Percentiles rank a stretch among this genome's conserved stretches.
phyloP scores from a whole-genome alignment of 108 stramenopile genomes.

The Nitzschia putrida region DNA sequence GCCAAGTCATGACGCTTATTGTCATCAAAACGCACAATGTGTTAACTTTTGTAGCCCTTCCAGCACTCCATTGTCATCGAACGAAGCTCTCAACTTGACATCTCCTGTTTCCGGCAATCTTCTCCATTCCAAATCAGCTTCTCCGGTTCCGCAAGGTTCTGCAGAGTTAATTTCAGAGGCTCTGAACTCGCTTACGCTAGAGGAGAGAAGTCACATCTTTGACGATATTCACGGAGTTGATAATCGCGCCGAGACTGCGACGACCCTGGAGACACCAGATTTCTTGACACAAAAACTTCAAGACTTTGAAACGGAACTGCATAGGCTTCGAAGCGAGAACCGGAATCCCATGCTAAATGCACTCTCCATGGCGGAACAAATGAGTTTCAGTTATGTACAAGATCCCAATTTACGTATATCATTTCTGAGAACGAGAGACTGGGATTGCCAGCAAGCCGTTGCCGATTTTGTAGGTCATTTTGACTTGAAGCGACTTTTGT shows the following conservation, averaged over 20 bases:
- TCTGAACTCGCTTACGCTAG: background rate
- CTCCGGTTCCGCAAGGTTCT: no score
- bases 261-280: background rate
- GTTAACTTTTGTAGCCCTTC: no score
- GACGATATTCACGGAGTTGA: slow-evolving; percentile 21
- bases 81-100: background rate
- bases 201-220: slow-evolving; percentile 13
- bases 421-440: slow-evolving; percentile 41
- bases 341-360: no score
- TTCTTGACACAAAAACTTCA: background rate
- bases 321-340: background rate
- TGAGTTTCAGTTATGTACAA: slow-evolving; percentile 20
- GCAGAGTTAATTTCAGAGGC: slow-evolving; percentile 3
- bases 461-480: slow-evolving; percentile 31
- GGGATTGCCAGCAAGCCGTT: slow-evolving; percentile 32
- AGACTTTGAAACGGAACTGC: background rate
- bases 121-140: no score
- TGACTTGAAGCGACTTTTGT: slow-evolving; percentile 36
- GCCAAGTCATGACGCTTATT: no score
- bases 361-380: slow-evolving; percentile 7
- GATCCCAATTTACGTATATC: slow-evolving; percentile 24
- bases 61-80: background rate
- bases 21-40: no score
- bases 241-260: background rate
- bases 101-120: no score